Conservation (phyloP, 1,139 yeast species). For the Zhuliangozyma parablackwelliae region DNA sequence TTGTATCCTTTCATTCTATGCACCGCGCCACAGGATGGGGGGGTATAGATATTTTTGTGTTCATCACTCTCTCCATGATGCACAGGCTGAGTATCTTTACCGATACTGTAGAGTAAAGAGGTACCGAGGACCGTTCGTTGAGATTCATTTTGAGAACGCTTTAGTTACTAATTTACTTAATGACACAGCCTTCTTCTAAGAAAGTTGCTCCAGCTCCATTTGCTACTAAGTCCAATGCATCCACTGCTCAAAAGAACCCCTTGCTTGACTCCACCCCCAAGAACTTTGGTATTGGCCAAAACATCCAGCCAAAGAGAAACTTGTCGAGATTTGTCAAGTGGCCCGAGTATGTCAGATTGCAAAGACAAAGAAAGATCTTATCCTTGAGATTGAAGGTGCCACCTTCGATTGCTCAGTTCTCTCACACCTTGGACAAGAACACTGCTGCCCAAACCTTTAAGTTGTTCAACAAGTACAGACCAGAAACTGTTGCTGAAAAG, state of each 20-base stretch:
- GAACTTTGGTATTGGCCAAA: constrained; percentile 95
- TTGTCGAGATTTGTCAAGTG: constrained; percentile 94
- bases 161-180: constrained; percentile 45
- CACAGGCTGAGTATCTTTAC: constrained; percentile 44
- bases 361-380: constrained; percentile 94
- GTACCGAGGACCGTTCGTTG: constrained; percentile 24
- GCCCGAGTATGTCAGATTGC: constrained; percentile 92
- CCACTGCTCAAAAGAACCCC: constrained; percentile 31
- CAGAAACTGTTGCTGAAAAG: constrained; percentile 95
- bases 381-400: constrained; percentile 96
- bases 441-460: constrained; percentile 95
- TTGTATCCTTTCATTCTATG: background rate
- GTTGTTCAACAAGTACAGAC: constrained; percentile 97
- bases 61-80: constrained; percentile 35
- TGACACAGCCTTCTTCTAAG: constrained; percentile 61
- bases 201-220: constrained; percentile 77
- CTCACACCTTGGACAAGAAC: constrained; percentile 93
- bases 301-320: constrained; percentile 92
- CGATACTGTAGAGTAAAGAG: constrained; percentile 34
- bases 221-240: constrained; percentile 34
- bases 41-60: constrained; percentile 3
- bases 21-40: background rate
- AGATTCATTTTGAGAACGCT: constrained; percentile 24
- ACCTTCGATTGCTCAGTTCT: constrained; percentile 96
- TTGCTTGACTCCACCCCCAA: constrained; percentile 75